Percentiles rank a stretch among this genome's conserved stretches.
Conservation (phyloP, 164 flowering plant genomes). For the Sedum album region DNA sequence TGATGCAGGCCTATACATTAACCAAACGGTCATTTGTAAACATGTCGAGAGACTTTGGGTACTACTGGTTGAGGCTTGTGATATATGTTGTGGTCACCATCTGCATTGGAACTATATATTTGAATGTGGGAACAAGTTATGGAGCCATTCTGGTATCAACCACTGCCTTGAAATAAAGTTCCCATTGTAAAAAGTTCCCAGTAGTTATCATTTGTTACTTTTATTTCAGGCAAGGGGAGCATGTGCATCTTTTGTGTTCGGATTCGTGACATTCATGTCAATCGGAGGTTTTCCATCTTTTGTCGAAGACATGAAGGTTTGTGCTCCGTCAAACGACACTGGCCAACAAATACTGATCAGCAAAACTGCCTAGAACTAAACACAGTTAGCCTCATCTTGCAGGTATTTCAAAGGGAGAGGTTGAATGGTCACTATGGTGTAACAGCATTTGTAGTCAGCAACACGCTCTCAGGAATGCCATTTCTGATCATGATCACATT, state of each 20-base stretch:
- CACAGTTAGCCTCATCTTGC: neutral
- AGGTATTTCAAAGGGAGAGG: constrained; percentile 32
- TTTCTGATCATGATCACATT: constrained; percentile 26
- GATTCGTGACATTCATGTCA: constrained; percentile 40
- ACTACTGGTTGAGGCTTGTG: constrained; percentile 35
- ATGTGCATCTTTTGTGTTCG: constrained; percentile 24
- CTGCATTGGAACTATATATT: constrained; percentile 28
- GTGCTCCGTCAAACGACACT: neutral
- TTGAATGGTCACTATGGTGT: constrained; percentile 39
- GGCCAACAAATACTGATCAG: neutral
- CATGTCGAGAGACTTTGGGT: constrained; percentile 37
- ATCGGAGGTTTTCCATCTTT: constrained; percentile 55
- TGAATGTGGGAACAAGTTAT: constrained; percentile 19
- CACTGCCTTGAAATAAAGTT: neutral
- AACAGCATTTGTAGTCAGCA: constrained; percentile 28
- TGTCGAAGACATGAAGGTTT: constrained; percentile 52
- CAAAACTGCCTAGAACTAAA: neutral
- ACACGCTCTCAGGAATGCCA: constrained; percentile 33
- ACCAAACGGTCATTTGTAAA: constrained; percentile 31
- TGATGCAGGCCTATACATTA: constrained; percentile 24
- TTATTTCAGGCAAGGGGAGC: constrained; percentile 37
- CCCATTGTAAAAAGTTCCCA: neutral
- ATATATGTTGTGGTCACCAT: constrained; percentile 26
- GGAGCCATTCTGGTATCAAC: constrained; percentile 33
- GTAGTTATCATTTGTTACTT: neutral